Percentiles rank a stretch among this genome's conserved stretches.
Conservation (phyloP, 1,139 yeast genomes). For the Candida gigantensis region DNA sequence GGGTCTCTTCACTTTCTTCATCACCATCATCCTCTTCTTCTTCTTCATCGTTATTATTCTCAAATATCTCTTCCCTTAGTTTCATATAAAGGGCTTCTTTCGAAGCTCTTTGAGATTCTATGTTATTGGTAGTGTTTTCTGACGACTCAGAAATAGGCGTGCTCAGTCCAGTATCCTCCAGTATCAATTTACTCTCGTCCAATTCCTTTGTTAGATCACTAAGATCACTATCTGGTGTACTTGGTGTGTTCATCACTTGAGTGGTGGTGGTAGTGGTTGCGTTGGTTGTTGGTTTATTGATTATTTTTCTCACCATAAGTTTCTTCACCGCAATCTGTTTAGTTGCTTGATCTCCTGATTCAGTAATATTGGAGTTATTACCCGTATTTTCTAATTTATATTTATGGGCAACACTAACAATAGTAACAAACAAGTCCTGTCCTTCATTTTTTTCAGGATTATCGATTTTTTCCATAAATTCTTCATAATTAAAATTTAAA, state of each 20-base stretch:
- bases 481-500: constrained; percentile 20
- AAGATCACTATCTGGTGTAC: constrained; percentile 8
- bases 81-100: constrained; percentile 45
- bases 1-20: constrained; percentile 11
- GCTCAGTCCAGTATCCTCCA: constrained; percentile 12
- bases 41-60: constrained; percentile 26
- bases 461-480: constrained; percentile 13
- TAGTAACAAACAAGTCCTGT: constrained; percentile 12
- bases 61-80: constrained; percentile 48
- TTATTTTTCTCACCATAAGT: constrained; percentile 21
- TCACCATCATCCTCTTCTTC: constrained; percentile 23
- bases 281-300: constrained; percentile 7
- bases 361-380: constrained; percentile 2
- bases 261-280: too few relatives aligned
- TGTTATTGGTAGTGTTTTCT: constrained; percentile 12
- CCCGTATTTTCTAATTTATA: constrained; percentile 10
- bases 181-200: constrained; percentile 7
- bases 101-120: constrained; percentile 27
- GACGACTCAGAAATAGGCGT: constrained; percentile 10
- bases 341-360: neutral
- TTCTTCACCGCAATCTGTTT: constrained; percentile 14
- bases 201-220: constrained; percentile 8
- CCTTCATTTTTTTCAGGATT: constrained; percentile 7
- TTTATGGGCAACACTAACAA: constrained; percentile 15
- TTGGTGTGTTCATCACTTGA: too few relatives aligned